Base-by-base conservation (phyloP, 768 basidiomycete genomes). In the Sarcomyxa edulis region DNA sequence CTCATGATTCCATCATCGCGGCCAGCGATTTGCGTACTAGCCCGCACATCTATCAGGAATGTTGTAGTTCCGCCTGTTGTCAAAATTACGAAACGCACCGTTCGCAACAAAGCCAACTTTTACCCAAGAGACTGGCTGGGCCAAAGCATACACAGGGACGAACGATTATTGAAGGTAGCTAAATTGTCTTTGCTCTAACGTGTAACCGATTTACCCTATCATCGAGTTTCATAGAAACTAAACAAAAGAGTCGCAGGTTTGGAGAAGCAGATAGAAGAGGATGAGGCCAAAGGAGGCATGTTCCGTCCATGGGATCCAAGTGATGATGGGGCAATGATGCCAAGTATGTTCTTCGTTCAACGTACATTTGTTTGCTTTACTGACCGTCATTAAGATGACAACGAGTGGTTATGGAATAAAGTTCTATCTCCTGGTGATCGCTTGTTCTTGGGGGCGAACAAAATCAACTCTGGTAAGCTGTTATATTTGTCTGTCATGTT, bases 211-310 rank as follows among this genome's bases (percentile, higher is more conserved):
- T 42, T 16, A 40, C 26, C 24, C 37, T 20, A 44, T 35, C 21
- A 47, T 35, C 16, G 31, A 41, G 20, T 16, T 11, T 37, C 41
- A 4, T 25, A 59, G 55, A 55, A 47, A 48, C 52, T 59, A 10
- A 55, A 60, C 35, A 52, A 54, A n/a, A 51, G 58, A 28, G 43
- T 60, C 20, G 52, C 33, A 5, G 45, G 45, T 19, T 54, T 54
- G 2, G 43, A 58, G 27, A 48, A 44, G 2, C 55, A 46, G 37
- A 27, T 51, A 14, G 49, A 52, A 31, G 46, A 51, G 22, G 57
- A 60, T 22, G 55, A 60, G 21, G 50, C 30, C 42, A 3, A 37
- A 39, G 8, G 21, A 24, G 29, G 16, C 8, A 34, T 32, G 7
- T 19, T 28, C 32, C 33, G 38, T 30, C 22, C 38, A 16, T 25